Evolutionary conservation across 78 protist genomes (phyloP).

Genomic region (Acrasis kona): DNA sequence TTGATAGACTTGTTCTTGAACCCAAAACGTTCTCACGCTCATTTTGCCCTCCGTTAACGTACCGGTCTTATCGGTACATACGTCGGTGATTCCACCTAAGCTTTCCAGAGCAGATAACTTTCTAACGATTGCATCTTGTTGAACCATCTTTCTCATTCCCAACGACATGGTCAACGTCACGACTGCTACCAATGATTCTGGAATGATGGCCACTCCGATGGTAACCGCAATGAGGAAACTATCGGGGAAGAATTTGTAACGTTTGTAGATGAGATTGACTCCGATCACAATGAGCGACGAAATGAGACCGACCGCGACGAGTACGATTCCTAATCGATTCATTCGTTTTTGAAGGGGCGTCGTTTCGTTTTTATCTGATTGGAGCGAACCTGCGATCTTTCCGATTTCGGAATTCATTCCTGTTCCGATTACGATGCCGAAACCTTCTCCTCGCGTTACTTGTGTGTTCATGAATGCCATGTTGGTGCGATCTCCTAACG

Average conservation of each 20-base stretch:
- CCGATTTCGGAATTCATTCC: conserved; percentile 20
- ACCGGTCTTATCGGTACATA: conserved; percentile 61
- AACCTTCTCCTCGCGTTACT: conserved; percentile 5
- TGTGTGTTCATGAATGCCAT: conserved; percentile 7
- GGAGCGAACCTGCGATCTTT: background rate
- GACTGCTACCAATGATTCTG: conserved; percentile 58
- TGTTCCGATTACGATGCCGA: background rate
- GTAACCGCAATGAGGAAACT: conserved; percentile 29
- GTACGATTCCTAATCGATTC: too few species aligned
- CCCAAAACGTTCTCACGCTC: conserved; percentile 38
- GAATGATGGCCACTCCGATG: conserved; percentile 56
- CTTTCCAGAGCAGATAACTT: conserved; percentile 59
- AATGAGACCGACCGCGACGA: too few species aligned
- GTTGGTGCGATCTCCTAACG: conserved; percentile 21
- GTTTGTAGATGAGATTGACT: too few species aligned
- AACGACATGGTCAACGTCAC: conserved; percentile 45
- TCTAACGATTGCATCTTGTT: conserved; percentile 34
- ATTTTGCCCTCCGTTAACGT: conserved; percentile 63
- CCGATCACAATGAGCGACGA: too few species aligned
- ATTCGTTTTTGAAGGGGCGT: too few species aligned
- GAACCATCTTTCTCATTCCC: conserved; percentile 27
- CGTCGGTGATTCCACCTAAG: conserved; percentile 39
- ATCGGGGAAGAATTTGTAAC: too few species aligned
- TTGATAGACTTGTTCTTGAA: background rate
- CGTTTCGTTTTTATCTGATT: too few species aligned